Evolutionary conservation across 306 rosid species (phyloP).

Genomic region (Ammopiptanthus mongolicus): DNA sequence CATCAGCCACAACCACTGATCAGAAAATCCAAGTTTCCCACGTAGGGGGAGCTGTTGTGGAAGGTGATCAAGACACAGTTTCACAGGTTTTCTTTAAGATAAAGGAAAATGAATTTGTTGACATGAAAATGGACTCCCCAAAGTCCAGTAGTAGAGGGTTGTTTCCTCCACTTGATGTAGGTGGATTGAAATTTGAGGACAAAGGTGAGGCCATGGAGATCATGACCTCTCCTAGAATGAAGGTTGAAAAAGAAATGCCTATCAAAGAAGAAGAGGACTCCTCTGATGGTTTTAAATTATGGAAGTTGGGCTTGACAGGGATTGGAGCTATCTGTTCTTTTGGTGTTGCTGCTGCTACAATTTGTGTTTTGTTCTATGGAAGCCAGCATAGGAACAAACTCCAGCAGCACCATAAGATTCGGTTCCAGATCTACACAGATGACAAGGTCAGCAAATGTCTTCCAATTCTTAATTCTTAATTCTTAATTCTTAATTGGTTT

Average conservation of each 20-base stretch:
- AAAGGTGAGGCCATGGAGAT: slow-evolving; percentile 35
- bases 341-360: slow-evolving; percentile 80
- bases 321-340: slow-evolving; percentile 87
- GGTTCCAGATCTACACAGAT: slow-evolving; percentile 58
- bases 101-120: slow-evolving; percentile 71
- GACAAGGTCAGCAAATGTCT: slow-evolving; percentile 55
- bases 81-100: slow-evolving; percentile 55
- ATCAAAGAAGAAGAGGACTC: slow-evolving; percentile 22
- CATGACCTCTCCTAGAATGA: slow-evolving; percentile 44
- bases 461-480: not conserved
- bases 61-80: slow-evolving; percentile 38
- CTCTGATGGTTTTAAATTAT: slow-evolving; percentile 35
- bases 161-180: slow-evolving; percentile 35
- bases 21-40: slow-evolving; percentile 6
- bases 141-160: slow-evolving; percentile 41
- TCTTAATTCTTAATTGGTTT: not conserved
- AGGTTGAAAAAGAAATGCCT: slow-evolving; percentile 26
- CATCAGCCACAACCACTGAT: not conserved
- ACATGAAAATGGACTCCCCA: slow-evolving; percentile 76
- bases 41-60: slow-evolving; percentile 5
- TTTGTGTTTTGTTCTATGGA: slow-evolving; percentile 62
- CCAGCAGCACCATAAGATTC: slow-evolving; percentile 44
- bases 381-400: slow-evolving; percentile 40
- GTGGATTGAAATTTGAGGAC: slow-evolving; percentile 37
- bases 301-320: slow-evolving; percentile 72